Base-by-base conservation (phyloP, 2,329 filamentous ascomycete genomes). In the Triangularia verruculosa region DNA sequence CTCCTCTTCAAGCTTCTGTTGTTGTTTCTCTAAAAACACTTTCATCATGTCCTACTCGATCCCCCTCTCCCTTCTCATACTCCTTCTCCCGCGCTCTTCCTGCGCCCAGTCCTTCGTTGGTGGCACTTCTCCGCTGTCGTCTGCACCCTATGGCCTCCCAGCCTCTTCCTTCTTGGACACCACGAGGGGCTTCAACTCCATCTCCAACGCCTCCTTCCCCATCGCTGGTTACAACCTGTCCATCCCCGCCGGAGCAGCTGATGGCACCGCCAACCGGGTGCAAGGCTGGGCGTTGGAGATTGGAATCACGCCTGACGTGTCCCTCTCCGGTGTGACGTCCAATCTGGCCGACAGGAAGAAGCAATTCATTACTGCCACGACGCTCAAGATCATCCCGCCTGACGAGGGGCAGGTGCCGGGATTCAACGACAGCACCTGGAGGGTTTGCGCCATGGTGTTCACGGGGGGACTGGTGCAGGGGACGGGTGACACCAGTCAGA, bases 381-480 rank as follows among this genome's bases (percentile, higher is more conserved):
- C 61, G 0, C 11, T 68, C 17, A 55, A 57, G 12, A 63, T 68
- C 30, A 59, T 56, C 12, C 65, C 67, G 4, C 65, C 65, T 47
- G 39, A 47, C n/a, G 39, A 47, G 6, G 54, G 54, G 7, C 43
- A n/a, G 2, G 15, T 63, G 15, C n/a, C 13, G 3, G 28, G 22
- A 1, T 63, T 53, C 8, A 57, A 64, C 15, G 25, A 11, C 3
- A 59, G 32, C 1, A 43, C 39, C 11, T 68, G 65, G 65, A 27
- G 65, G 22, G 54, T 68, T 4, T 67, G 67, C 52, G 65, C 63
- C 3, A 34, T 67, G 5, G 65, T 68, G 15, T 68, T 68, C 28
- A 57, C 57, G 1, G 57, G 22, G 4, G 65, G 67, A 2, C 13
- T 68, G 32, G 17, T 32, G 4, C n/a, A 54, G 5, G 39, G 39